Evolutionary conservation across 116 monocot genomes (phyloP), one percentile per base, ranked within the genome.

Genomic region (Papilionanthe hybrid): DNA sequence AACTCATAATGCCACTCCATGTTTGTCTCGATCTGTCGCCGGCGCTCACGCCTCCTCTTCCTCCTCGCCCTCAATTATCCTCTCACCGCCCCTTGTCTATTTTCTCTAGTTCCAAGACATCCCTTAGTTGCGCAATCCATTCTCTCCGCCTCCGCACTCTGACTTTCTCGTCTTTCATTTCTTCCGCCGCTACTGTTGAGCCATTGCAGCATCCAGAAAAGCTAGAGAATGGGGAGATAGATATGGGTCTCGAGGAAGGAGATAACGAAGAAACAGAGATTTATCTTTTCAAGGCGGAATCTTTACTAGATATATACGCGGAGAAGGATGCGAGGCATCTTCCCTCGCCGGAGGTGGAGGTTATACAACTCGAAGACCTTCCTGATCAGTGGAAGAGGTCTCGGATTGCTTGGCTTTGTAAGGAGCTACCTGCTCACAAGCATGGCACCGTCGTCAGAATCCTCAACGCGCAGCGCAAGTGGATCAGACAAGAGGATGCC

Each of bases 351-450:
- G 78, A 78, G 13, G 63, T 87, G 30, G 90, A 87, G 73, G 85
- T 87, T 72, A 83, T 60, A 42, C 82, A 93, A 75, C 88, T 98
- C 43, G 94, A 94, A 78, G 93, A 98, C 44, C 92, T 98, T 9
- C 91, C 98, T 5, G 98, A 98, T 86, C 98, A 94, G 79, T 98
- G 94, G 98, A 68, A 92, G 77, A 81, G 94, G 80, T 79, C 98
- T 8, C 92, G 81, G 84, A 88, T 98, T 47, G 98, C 93, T 7
- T 98, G 97, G 98, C 94, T 98, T 44, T 98, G 98, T 83, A 94
- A 94, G 85, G 93, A 98, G 84, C 82, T 98, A 10, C 98, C 98
- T 3, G 81, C 89, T 44, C 86, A 94, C 85, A 92, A 90, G 88
- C 92, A 88, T 28, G 84, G 88, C n/a, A 91, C 86, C 12, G 30